These are phyloP conservation scores for Madurella fahalii DNA, from an alignment of 2,329 filamentous ascomycete species.

Conservation along the genomic window DNA sequence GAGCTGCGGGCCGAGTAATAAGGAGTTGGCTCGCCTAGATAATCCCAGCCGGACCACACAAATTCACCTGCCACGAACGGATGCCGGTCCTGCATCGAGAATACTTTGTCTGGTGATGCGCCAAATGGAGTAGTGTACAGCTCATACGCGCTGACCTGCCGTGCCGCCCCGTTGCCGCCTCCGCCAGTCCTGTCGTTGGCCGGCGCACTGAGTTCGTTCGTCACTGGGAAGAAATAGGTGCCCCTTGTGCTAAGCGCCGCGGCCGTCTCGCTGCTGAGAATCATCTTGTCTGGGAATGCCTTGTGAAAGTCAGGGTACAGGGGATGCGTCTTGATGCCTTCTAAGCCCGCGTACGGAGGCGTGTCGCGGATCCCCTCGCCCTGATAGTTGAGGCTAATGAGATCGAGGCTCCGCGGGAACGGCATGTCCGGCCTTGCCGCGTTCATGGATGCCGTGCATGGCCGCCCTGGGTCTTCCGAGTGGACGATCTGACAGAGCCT, in stretches of 20 bases:
- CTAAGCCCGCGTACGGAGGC: conserved; percentile 1
- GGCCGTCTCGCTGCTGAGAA: too few species aligned
- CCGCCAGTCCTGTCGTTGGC: conserved; percentile 34
- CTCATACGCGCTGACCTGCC: conserved; percentile 42
- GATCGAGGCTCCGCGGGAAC: conserved; percentile 40
- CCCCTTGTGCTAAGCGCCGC: too few species aligned
- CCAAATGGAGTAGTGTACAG: conserved; percentile 46
- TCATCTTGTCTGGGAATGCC: too few species aligned
- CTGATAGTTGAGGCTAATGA: conserved; percentile 51
- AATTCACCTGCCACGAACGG: too few species aligned
- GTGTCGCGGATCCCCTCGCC: conserved; percentile 39
- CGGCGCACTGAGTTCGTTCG: conserved; percentile 24
- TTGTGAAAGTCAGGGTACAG: too few species aligned
- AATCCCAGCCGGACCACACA: too few species aligned
- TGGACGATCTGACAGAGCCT: conserved; percentile 38
- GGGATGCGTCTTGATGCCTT: too few species aligned
- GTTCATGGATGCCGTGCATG: conserved; percentile 44
- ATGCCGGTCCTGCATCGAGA: conserved; percentile 44
- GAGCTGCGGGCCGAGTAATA: too few species aligned
- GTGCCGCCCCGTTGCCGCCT: conserved; percentile 33
- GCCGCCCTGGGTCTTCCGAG: conserved; percentile 44
- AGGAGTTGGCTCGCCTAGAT: too few species aligned
- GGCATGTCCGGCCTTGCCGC: conserved; percentile 35
- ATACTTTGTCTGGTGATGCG: conserved; percentile 50
- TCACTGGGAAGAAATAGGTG: conserved; percentile 48